phyloP scores from a whole-genome alignment of 306 rosid species.

The Fagus crenata region DNA sequence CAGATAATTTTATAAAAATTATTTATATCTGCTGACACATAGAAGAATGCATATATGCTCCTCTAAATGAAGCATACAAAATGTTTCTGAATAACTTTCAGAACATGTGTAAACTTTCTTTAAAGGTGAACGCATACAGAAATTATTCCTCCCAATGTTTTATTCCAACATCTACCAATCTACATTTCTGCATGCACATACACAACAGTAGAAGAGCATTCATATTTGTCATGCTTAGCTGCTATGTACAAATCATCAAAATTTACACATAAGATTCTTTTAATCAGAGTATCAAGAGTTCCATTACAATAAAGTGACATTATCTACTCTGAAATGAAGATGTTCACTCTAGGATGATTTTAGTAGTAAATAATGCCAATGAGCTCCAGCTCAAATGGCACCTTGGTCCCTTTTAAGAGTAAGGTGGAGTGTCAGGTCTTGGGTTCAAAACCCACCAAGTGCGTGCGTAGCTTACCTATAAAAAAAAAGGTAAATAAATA shows the following conservation, averaged over 20 bases:
- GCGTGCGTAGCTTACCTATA: no score
- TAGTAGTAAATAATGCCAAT: background rate
- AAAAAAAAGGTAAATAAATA: background rate
- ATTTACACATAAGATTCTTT: no score
- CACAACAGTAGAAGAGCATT: background rate
- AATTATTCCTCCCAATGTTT: background rate
- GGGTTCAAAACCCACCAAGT: no score
- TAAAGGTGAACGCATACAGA: background rate
- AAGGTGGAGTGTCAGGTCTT: no score
- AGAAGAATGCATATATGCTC: background rate
- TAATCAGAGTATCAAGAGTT: background rate
- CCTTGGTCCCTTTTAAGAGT: no score
- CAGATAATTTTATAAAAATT: background rate
- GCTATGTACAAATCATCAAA: background rate
- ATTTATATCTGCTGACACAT: background rate
- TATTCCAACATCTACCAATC: background rate
- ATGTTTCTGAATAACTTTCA: background rate
- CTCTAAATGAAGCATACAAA: background rate
- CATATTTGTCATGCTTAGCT: background rate
- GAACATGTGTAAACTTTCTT: background rate
- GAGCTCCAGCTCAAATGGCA: no score
- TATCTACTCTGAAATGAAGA: background rate
- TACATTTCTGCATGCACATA: background rate
- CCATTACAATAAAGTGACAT: background rate
- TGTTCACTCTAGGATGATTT: background rate